Percentiles rank a stretch among this genome's conserved stretches.
Evolutionary conservation across 176 grass and related monocot species (phyloP).

Genomic region (Typha latifolia): DNA sequence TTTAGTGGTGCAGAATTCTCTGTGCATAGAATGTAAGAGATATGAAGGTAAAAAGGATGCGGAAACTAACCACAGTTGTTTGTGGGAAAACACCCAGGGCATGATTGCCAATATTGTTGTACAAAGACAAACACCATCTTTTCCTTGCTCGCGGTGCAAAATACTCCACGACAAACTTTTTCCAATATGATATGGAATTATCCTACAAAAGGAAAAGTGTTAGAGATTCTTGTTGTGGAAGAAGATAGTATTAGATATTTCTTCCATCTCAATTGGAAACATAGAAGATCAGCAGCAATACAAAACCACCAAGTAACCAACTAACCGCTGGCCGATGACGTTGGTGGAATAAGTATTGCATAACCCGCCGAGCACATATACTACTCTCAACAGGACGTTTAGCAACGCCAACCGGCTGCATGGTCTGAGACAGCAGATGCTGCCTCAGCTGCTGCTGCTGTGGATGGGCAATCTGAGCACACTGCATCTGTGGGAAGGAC

Average conservation of each 20-base stretch:
- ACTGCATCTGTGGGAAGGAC: conserved; percentile 63
- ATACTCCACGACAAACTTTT: conserved; percentile 89
- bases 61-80: conserved; percentile 47
- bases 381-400: conserved; percentile 55
- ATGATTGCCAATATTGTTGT: conserved; percentile 72
- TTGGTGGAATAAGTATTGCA: conserved; percentile 92
- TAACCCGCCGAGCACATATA: conserved; percentile 78
- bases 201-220: conserved; percentile 38
- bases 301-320: neutral
- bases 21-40: neutral
- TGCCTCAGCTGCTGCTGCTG: conserved; percentile 59
- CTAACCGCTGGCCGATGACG: conserved; percentile 66
- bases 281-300: neutral
- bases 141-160: conserved; percentile 79
- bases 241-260: neutral
- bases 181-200: conserved; percentile 89
- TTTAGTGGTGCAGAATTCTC: neutral
- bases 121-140: conserved; percentile 87
- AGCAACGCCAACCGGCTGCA: conserved; percentile 30
- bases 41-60: neutral
- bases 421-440: conserved; percentile 17
- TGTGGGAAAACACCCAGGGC: conserved; percentile 59
- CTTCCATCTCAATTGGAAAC: neutral
- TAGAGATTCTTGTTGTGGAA: neutral
- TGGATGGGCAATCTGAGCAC: conserved; percentile 36